A percentile compares a stretch with the other conserved stretches of the same genome.
Evolutionary conservation across 768 basidiomycete genomes (phyloP).

Genomic region (Rhizopogon roseolus): DNA sequence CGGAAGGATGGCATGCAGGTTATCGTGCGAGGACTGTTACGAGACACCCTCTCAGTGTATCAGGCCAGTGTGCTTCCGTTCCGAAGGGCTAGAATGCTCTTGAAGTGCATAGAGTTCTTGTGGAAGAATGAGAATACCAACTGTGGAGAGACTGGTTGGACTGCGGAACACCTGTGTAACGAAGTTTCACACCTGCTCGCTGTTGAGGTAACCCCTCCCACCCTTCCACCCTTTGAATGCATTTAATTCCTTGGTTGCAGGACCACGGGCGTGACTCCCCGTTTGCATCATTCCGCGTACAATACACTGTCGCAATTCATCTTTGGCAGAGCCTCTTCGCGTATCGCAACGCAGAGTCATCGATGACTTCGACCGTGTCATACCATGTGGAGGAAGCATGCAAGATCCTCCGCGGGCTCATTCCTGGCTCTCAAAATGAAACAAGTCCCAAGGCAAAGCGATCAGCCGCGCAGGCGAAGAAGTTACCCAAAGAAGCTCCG

Average conservation of each 20-base stretch:
- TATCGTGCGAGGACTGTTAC: constrained; percentile 38
- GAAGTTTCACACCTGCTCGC: constrained; percentile 39
- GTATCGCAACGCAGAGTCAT: constrained; percentile 46
- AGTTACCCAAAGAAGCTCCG: constrained; percentile 25
- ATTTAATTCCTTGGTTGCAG: constrained; percentile 14
- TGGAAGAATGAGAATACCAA: constrained; percentile 23
- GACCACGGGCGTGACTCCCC: constrained; percentile 20
- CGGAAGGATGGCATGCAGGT: constrained; percentile 53
- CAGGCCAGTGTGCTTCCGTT: constrained; percentile 43
- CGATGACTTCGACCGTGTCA: constrained; percentile 42
- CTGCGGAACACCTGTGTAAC: constrained; percentile 32
- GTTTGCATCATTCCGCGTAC: constrained; percentile 27
- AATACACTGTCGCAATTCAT: constrained; percentile 52
- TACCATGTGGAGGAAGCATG: constrained; percentile 53
- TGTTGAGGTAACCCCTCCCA: constrained; percentile 29
- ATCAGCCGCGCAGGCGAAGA: constrained; percentile 25
- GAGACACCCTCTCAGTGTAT: constrained; percentile 50
- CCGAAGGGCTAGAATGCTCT: constrained; percentile 50
- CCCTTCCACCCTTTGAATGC: background rate
- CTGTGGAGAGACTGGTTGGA: constrained; percentile 20
- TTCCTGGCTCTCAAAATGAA: constrained; percentile 23
- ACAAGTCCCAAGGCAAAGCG: constrained; percentile 12
- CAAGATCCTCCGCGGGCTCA: constrained; percentile 36
- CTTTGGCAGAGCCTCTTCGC: constrained; percentile 71
- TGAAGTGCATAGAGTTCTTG: constrained; percentile 48